Conservation (phyloP, 2,329 filamentous ascomycete genomes). For the Ophiocordyceps robertsii region DNA sequence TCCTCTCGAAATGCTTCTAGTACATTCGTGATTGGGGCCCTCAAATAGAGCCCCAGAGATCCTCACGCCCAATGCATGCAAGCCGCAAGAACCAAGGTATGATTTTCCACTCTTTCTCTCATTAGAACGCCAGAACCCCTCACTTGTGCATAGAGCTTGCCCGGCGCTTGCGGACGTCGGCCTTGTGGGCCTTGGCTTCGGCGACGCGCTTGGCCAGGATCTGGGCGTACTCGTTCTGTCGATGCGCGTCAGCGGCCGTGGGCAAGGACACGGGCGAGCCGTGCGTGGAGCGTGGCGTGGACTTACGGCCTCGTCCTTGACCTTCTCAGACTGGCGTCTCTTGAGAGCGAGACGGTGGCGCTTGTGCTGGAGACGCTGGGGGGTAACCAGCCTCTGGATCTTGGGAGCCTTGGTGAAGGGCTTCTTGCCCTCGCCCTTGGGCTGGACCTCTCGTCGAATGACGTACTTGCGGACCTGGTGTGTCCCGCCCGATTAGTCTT, state of each 20-base stretch:
- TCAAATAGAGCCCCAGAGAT: slow-evolving; percentile 9
- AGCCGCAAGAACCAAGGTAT: slow-evolving; percentile 19
- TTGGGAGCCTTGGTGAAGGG: slow-evolving; percentile 99
- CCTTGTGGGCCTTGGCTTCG: slow-evolving; percentile 90
- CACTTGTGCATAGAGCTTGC: slow-evolving; percentile 93
- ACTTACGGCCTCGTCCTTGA: slow-evolving; percentile 98
- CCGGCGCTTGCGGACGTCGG: slow-evolving; percentile 90
- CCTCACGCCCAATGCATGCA: slow-evolving; percentile 28
- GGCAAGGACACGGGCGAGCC: not conserved
- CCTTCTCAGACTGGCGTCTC: slow-evolving; percentile 91
- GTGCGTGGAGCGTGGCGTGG: not conserved
- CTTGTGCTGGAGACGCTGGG: slow-evolving; percentile 99
- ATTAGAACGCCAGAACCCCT: slow-evolving; percentile 24
- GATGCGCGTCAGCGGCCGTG: slow-evolving; percentile 17
- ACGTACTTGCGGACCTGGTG: slow-evolving; percentile 95
- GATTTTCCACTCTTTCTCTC: slow-evolving; percentile 16
- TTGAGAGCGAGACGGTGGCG: slow-evolving; percentile 96
- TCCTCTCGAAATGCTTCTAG: slow-evolving; percentile 19
- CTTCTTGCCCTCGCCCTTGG: slow-evolving; percentile 95
- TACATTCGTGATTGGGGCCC: slow-evolving; percentile 20
- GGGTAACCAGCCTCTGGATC: slow-evolving; percentile 99
- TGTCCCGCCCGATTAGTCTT: slow-evolving; percentile 25
- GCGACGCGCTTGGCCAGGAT: slow-evolving; percentile 92
- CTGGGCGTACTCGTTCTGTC: slow-evolving; percentile 89
- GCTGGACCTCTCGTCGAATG: slow-evolving; percentile 95